These are phyloP conservation scores for Aspergillus sp. DNA, from an alignment of 2,329 filamentous ascomycete species.

Conservation along the genomic window DNA sequence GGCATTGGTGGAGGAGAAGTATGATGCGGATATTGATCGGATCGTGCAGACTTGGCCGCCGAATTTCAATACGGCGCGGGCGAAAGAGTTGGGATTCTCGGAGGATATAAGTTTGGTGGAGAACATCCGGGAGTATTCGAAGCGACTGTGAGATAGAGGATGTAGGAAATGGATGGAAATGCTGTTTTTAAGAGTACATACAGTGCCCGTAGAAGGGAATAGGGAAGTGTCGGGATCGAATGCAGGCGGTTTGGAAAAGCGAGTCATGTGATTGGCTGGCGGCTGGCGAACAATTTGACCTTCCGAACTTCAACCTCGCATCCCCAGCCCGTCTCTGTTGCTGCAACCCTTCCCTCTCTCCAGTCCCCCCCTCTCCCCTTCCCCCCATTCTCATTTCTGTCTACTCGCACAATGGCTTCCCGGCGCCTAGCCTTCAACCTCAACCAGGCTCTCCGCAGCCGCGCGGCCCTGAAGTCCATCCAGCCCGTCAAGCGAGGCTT, in stretches of 20 bases:
- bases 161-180: background rate
- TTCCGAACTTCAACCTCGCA: constrained; percentile 44
- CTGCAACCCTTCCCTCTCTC: constrained; percentile 37
- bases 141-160: constrained; percentile 1
- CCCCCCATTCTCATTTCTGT: constrained; percentile 34
- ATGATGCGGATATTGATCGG: constrained; percentile 53
- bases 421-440: constrained; percentile 95
- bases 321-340: constrained; percentile 28
- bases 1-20: constrained; percentile 54
- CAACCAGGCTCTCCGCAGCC: constrained; percentile 83
- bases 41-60: constrained; percentile 62
- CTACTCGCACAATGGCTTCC: constrained; percentile 73
- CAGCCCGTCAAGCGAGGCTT: constrained; percentile 79
- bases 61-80: constrained; percentile 55
- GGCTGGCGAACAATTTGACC: constrained; percentile 45
- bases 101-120: constrained; percentile 42
- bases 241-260: constrained; percentile 38
- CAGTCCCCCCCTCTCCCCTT: constrained; percentile 50
- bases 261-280: constrained; percentile 46
- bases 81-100: constrained; percentile 49
- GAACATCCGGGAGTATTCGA: constrained; percentile 41
- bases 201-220: constrained; percentile 3
- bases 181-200: constrained; percentile 25
- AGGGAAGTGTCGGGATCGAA: constrained; percentile 33
- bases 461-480: constrained; percentile 77